Evolutionary conservation across 306 rosid genomes (phyloP).

Genomic region (Ziziphus jujuba): DNA sequence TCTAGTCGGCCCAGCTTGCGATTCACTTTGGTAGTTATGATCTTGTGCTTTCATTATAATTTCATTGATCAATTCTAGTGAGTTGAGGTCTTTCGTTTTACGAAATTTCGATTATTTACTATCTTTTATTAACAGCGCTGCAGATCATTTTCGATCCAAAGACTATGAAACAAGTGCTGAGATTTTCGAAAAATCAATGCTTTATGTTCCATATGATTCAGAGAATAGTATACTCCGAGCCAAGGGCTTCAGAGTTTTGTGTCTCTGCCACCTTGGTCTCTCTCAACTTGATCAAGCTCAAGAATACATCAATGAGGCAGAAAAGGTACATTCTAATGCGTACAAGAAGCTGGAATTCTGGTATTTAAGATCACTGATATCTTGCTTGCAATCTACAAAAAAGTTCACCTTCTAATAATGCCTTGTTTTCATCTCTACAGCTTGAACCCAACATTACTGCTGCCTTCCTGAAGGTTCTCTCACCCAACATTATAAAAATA

Average conservation of each 20-base stretch:
- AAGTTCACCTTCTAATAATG: slow-evolving; percentile 10
- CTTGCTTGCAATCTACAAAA: background rate
- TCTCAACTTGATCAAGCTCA: slow-evolving; percentile 80
- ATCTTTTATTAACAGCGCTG: slow-evolving; percentile 56
- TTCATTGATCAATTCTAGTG: no score
- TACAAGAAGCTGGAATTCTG: slow-evolving; percentile 17
- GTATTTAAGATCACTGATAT: background rate
- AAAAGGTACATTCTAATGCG: slow-evolving; percentile 59
- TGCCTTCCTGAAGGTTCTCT: slow-evolving; percentile 80
- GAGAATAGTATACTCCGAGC: slow-evolving; percentile 73
- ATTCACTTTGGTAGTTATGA: no score
- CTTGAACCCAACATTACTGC: slow-evolving; percentile 85
- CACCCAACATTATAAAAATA: background rate
- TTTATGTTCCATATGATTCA: slow-evolving; percentile 69
- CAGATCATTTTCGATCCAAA: slow-evolving; percentile 76
- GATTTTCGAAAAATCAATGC: slow-evolving; percentile 92
- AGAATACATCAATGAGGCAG: slow-evolving; percentile 87
- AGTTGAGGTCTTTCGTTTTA: no score
- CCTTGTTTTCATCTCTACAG: slow-evolving; percentile 51
- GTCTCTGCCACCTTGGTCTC: slow-evolving; percentile 90
- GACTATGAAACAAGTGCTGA: slow-evolving; percentile 84
- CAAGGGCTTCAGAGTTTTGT: slow-evolving; percentile 87
- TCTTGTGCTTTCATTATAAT: no score
- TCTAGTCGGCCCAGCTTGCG: no score
- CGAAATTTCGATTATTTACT: background rate